Percentiles rank a stretch among this genome's conserved stretches.
Evolutionary conservation across 345 rosid genomes (phyloP).

Genomic region (Clausena lansium): DNA sequence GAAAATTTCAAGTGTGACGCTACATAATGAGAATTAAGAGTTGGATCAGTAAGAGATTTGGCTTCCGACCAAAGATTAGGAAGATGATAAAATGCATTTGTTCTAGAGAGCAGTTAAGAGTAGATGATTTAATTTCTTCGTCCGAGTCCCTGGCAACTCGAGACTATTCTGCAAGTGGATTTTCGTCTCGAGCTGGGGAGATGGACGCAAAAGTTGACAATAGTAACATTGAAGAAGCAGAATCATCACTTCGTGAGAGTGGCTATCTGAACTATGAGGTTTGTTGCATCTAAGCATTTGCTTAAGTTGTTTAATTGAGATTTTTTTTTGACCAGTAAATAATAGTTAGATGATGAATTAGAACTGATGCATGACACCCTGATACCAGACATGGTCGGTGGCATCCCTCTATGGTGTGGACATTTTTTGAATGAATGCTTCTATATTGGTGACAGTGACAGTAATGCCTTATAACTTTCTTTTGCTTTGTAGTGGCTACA

Average conservation of each 20-base stretch:
- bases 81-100: conserved; percentile 79
- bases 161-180: conserved; percentile 72
- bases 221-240: conserved; percentile 81
- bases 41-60: conserved; percentile 39
- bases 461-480: neutral
- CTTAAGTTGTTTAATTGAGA: neutral
- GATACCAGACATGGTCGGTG: neutral
- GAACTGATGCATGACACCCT: neutral
- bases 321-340: neutral
- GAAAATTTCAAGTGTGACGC: conserved; percentile 33
- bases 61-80: conserved; percentile 34
- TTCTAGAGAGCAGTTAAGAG: conserved; percentile 48
- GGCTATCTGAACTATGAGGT: conserved; percentile 81
- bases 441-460: neutral
- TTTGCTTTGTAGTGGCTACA: neutral
- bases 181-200: conserved; percentile 64
- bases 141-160: conserved; percentile 80
- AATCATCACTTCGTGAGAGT: conserved; percentile 78
- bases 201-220: conserved; percentile 54
- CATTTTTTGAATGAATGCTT: neutral
- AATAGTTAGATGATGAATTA: neutral
- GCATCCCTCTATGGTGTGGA: neutral
- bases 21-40: conserved; percentile 43
- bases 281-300: conserved; percentile 13
- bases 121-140: conserved; percentile 49